Percentiles rank a stretch among this genome's conserved stretches.
These are phyloP conservation scores for Calonectria leucothoes DNA, from an alignment of 2,329 filamentous ascomycete genomes.

Conservation along the genomic window DNA sequence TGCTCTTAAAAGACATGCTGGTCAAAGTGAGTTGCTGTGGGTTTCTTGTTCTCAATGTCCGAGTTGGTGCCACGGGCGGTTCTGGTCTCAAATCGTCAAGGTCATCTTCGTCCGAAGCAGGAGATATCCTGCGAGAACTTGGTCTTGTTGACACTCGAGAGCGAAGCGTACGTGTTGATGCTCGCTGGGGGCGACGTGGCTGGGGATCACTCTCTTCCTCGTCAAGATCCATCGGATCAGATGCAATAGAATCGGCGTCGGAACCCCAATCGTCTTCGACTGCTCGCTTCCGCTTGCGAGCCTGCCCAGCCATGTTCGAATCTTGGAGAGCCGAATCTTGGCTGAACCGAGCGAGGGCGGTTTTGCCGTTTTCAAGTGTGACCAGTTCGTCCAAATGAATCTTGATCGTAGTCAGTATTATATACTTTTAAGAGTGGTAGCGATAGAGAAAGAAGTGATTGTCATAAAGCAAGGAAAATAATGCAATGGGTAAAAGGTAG, in stretches of 20 bases:
- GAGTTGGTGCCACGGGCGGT: slow-evolving; percentile 16
- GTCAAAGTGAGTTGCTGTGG: slow-evolving; percentile 40
- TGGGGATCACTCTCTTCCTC: slow-evolving; percentile 37
- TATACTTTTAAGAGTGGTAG: background rate
- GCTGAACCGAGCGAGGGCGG: slow-evolving; percentile 41
- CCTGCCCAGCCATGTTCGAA: slow-evolving; percentile 28
- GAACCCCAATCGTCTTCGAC: slow-evolving; percentile 44
- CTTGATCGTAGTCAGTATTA: slow-evolving; percentile 41
- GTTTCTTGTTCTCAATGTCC: slow-evolving; percentile 41
- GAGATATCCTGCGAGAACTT: slow-evolving; percentile 20
- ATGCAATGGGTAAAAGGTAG: slow-evolving; percentile 6
- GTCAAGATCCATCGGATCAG: slow-evolving; percentile 44
- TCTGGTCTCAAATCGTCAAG: slow-evolving; percentile 29
- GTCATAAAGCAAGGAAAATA: background rate
- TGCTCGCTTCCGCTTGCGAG: slow-evolving; percentile 47
- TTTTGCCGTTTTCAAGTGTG: slow-evolving; percentile 46
- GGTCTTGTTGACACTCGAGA: slow-evolving; percentile 38
- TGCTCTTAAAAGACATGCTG: slow-evolving; percentile 39
- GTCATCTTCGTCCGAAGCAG: slow-evolving; percentile 30
- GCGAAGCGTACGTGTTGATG: slow-evolving; percentile 35
- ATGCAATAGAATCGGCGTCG: slow-evolving; percentile 34
- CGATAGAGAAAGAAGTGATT: background rate
- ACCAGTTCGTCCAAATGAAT: slow-evolving; percentile 45
- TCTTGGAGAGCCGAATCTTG: slow-evolving; percentile 23
- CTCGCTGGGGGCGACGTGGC: slow-evolving; percentile 17